These are phyloP conservation scores for Golubevia pallescens DNA, from an alignment of 1,284 basidiomycete genomes.

Conservation along the genomic window DNA sequence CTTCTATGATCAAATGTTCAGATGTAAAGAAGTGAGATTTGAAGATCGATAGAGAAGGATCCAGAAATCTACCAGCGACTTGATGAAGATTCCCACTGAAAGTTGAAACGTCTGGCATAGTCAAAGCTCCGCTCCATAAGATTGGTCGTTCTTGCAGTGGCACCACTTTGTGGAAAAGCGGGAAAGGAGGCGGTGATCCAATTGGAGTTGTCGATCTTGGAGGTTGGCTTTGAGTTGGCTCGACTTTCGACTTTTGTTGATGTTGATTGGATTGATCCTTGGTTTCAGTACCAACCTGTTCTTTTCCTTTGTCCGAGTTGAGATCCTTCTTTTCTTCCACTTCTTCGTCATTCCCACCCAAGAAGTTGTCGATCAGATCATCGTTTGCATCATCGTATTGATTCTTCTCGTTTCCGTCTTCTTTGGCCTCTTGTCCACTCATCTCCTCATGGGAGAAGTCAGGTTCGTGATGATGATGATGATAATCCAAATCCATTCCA, in stretches of 20 bases:
- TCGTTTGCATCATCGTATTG: constrained; percentile 6
- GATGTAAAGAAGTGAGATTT: constrained; percentile 28
- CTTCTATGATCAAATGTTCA: constrained; percentile 36
- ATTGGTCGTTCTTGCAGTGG: constrained; percentile 1
- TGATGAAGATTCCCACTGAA: constrained; percentile 50
- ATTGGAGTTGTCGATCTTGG: not conserved
- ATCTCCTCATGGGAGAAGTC: too few species aligned
- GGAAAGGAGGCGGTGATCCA: not conserved
- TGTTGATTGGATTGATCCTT: not conserved
- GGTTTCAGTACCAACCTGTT: not conserved
- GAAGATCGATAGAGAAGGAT: too few species aligned
- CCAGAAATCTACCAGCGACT: constrained; percentile 20
- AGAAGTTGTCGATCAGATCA: constrained; percentile 12
- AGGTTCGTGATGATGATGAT: too few species aligned
- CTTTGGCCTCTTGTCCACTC: not conserved
- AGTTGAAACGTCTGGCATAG: constrained; percentile 51
- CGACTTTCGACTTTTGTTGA: not conserved
- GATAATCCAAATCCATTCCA: too few species aligned
- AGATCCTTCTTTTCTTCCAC: too few species aligned
- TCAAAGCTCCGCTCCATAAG: constrained; percentile 58
- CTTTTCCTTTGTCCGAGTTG: too few species aligned
- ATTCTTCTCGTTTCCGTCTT: not conserved
- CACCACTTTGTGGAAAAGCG: not conserved
- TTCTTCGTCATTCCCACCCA: not conserved
- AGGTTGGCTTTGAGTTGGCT: not conserved